Base-by-base conservation (phyloP, 805 yeast species). In the Kuraishia piskuri region DNA sequence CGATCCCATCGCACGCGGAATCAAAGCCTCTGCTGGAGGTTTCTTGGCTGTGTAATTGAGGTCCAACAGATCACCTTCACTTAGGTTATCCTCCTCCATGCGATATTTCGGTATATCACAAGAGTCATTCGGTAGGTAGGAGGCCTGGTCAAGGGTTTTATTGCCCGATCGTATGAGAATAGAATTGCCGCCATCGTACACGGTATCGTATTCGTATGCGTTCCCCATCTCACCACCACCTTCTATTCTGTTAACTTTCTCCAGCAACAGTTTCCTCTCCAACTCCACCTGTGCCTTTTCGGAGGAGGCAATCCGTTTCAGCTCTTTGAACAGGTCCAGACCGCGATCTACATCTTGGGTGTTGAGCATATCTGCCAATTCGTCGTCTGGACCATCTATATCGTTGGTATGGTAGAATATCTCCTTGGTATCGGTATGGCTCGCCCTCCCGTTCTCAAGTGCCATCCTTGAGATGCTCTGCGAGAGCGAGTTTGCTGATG, bases 11-110 rank as follows among this genome's bases (percentile, higher is more conserved):
- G 20, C n/a, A 20, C 49, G 49, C 19, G 17, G 23, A 12, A 23
- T 49, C 22, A 46, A 3, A 12, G 40, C 14, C 23, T 2, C n/a
- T n/a, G 36, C 44, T 49, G 22, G 7, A 24, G 40, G 40, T 46
- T 47, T 48, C 12, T 26, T 17, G 50, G 46, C 48, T 54, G 23
- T 22, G 31, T 36, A 40, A 50, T 50, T n/a, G 19, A 52, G n/a
- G 48, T 52, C 52, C 22, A 52, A 9, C 44, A 21, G 40, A 49
- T 51, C 31, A 22, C 49, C 22, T 19, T 31, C 40, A 31, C 40
- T 31, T 5, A 24, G 48, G 53, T 25, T 22, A 50, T 31, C 22
- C 48, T 44, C 12, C 25, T 10, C 20, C 48, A 21, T 49, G 46
- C 26, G 36, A 24, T 21, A 12, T 36, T 25, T 17, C 40, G 22